These are phyloP conservation scores for Suhomyces maxii DNA, from an alignment of 1,139 yeast genomes.

Conservation along the genomic window DNA sequence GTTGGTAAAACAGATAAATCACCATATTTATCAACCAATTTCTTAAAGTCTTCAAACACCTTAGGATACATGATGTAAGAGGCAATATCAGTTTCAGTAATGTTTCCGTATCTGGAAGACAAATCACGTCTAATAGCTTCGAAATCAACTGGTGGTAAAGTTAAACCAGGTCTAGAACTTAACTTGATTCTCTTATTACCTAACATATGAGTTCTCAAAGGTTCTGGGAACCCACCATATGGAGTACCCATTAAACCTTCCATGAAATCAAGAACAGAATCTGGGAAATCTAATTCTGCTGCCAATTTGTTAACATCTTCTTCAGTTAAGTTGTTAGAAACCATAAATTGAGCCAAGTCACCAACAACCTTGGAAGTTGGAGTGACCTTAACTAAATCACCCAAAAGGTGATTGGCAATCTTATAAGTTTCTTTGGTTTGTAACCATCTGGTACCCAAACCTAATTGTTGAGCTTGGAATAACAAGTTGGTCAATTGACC, in stretches of 20 bases:
- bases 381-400: slow-evolving; percentile 96
- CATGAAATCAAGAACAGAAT: slow-evolving; percentile 94
- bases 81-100: slow-evolving; percentile 87
- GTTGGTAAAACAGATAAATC: slow-evolving; percentile 95
- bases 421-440: slow-evolving; percentile 93
- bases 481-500: slow-evolving; percentile 96
- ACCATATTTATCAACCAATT: slow-evolving; percentile 75
- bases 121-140: slow-evolving; percentile 70
- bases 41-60: slow-evolving; percentile 86
- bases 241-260: slow-evolving; percentile 99
- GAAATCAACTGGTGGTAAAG: slow-evolving; percentile 80
- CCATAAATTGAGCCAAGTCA: slow-evolving; percentile 98
- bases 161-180: slow-evolving; percentile 87
- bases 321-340: slow-evolving; percentile 80
- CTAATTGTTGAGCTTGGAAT: slow-evolving; percentile 99
- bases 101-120: slow-evolving; percentile 58
- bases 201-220: slow-evolving; percentile 86
- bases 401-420: slow-evolving; percentile 84
- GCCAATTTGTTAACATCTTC: slow-evolving; percentile 90
- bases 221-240: slow-evolving; percentile 99
- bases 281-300: slow-evolving; percentile 93
- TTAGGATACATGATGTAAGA: slow-evolving; percentile 97
- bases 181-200: slow-evolving; percentile 85
- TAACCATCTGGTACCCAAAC: slow-evolving; percentile 93
- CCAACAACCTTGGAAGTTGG: slow-evolving; percentile 99